phyloP scores from a whole-genome alignment of 768 basidiomycete species.

The Suillus decipiens region DNA sequence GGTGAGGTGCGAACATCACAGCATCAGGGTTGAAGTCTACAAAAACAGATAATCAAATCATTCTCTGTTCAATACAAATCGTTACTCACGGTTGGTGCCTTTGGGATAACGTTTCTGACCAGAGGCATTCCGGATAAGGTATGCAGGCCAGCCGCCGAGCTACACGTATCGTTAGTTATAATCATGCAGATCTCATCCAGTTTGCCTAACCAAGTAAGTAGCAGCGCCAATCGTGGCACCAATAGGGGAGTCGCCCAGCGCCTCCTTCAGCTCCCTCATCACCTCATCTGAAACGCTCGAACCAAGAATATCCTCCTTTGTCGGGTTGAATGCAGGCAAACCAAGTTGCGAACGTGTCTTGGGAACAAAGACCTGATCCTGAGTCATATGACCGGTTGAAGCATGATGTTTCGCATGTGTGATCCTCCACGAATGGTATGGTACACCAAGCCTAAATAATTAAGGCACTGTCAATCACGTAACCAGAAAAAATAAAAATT shows the following conservation, averaged over 20 bases:
- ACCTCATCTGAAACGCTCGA: constrained; percentile 66
- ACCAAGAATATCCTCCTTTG: constrained; percentile 66
- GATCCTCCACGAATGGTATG: constrained; percentile 96
- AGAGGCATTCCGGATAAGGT: constrained; percentile 80
- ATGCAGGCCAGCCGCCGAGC: constrained; percentile 85
- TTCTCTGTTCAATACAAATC: neutral
- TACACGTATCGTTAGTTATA: constrained; percentile 27
- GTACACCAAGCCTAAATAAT: constrained; percentile 75
- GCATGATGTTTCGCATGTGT: constrained; percentile 96
- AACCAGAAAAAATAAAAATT: constrained; percentile 13
- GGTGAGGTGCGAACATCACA: constrained; percentile 83
- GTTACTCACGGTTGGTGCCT: constrained; percentile 72
- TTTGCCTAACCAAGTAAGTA: constrained; percentile 56
- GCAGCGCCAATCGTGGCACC: constrained; percentile 55
- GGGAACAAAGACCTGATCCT: constrained; percentile 96
- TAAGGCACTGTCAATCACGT: constrained; percentile 28
- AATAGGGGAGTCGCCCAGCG: constrained; percentile 89
- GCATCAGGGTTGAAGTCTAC: constrained; percentile 77
- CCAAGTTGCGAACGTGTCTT: constrained; percentile 76
- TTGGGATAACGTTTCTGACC: constrained; percentile 82
- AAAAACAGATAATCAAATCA: neutral
- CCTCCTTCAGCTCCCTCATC: constrained; percentile 76
- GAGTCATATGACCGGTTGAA: constrained; percentile 87
- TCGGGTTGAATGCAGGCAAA: constrained; percentile 64
- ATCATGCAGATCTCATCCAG: neutral